Base-by-base conservation (phyloP, 257 asterid genomes). In the Ehretia macrophylla region DNA sequence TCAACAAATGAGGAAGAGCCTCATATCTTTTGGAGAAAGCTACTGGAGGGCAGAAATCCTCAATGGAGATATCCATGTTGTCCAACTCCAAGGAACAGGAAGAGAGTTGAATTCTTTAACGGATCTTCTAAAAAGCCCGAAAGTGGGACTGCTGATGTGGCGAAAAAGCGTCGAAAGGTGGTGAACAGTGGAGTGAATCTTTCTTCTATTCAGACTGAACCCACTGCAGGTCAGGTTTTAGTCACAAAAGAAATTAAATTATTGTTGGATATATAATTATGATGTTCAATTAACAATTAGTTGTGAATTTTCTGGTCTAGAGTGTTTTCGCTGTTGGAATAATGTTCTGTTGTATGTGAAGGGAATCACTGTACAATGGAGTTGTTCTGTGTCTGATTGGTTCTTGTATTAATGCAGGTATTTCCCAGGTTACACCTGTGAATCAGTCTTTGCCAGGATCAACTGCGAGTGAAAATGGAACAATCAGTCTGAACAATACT, bases 1-100 rank as follows among this genome's bases (percentile, higher is more conserved):
- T 63, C 70, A 65, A 63, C 69, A 53, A 80, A 72, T 69, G 80
- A 75, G 49, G 86, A 83, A 60, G 90, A 72, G 66, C 83, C 85
- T 38, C 83, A 77, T 61, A 64, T 75, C 21, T 92, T 84, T 57
- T 93, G 99, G 99, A 85, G 39, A 70, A 76, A 70, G 64, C 73
- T 93, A 71, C 73, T 93, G 63, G 83, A 83, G 59, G 82, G 89
- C 59, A 79, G 74, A 73, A 65, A 59, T 54, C 85, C 93, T 19
- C 59, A 17, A 54, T 86, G 99, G 97, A 93, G 75, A 68, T 77
- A 72, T 73, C 65, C 77, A 60, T 58, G 44, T 37, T 67, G 51
- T 55, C 79, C 81, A 12, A 62, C 75, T 60, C 77, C 84, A 21
- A 70, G 86, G 64, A 86, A 56, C 76, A 81, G 97, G 71, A 93